Conservation (phyloP, 441 rosid genomes). For the Eutrema salsugineum region DNA sequence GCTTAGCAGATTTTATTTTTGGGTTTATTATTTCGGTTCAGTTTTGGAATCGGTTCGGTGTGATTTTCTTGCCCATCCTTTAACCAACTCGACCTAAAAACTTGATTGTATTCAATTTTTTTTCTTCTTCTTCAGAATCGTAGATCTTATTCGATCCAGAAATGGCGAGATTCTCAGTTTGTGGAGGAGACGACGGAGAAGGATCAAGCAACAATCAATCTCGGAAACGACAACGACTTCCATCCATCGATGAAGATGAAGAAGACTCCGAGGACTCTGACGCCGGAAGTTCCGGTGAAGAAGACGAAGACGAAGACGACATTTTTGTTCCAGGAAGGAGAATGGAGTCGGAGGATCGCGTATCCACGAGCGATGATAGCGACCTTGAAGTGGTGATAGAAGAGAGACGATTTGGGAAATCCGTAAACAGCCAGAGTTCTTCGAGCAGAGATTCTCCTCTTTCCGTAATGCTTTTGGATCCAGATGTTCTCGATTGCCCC, state of each 20-base stretch:
- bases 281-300: constrained; percentile 20
- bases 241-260: constrained; percentile 23
- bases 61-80: background rate
- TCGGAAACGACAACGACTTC: constrained; percentile 32
- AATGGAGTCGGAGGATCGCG: background rate
- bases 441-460: constrained; percentile 19
- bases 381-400: background rate
- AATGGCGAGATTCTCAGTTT: constrained; percentile 51
- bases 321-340: background rate
- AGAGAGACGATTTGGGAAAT: background rate
- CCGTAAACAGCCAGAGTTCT: background rate
- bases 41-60: background rate
- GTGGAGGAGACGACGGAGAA: constrained; percentile 39
- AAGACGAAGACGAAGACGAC: constrained; percentile 31
- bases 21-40: background rate
- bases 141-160: background rate
- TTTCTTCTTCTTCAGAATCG: background rate
- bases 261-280: constrained; percentile 15
- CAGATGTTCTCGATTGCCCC: constrained; percentile 52
- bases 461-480: constrained; percentile 38
- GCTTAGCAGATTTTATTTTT: too few relatives aligned
- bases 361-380: constrained; percentile 2
- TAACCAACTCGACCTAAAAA: background rate
- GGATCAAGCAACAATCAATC: constrained; percentile 32
- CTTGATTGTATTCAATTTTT: background rate